Percentiles rank a stretch among this genome's conserved stretches.
These are phyloP conservation scores for Arachnomyces sp. DNA, from an alignment of 2,329 filamentous ascomycete genomes.

Conservation along the genomic window DNA sequence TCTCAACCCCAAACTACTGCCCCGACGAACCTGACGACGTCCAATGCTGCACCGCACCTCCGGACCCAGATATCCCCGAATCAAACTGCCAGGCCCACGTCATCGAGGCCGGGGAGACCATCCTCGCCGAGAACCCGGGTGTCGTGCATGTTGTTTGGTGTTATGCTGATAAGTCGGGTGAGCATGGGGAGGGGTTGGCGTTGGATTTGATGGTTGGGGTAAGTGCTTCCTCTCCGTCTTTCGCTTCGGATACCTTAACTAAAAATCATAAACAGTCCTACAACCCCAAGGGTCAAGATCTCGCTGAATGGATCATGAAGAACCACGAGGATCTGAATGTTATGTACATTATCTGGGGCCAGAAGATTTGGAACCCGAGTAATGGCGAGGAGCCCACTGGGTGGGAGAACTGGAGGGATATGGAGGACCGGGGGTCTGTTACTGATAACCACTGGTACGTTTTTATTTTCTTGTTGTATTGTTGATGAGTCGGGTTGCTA, in stretches of 20 bases:
- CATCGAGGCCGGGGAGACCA: constrained; percentile 14
- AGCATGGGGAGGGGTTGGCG: constrained; percentile 23
- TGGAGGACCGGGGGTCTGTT: constrained; percentile 36
- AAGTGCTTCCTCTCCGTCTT: constrained; percentile 8
- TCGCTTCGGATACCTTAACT: neutral
- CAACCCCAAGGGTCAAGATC: constrained; percentile 34
- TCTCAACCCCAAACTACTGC: constrained; percentile 28
- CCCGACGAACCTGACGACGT: constrained; percentile 18
- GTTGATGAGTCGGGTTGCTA: neutral
- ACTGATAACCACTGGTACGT: constrained; percentile 40
- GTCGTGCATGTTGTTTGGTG: constrained; percentile 17
- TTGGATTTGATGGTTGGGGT: constrained; percentile 27
- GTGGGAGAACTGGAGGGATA: constrained; percentile 38
- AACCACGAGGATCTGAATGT: constrained; percentile 35
- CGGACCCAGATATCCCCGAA: constrained; percentile 2
- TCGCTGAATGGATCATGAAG: constrained; percentile 45
- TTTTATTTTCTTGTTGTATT: constrained; percentile 7
- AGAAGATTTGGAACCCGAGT: constrained; percentile 40
- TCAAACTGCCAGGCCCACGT: constrained; percentile 15
- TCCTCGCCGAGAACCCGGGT: constrained; percentile 16
- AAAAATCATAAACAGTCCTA: constrained; percentile 20
- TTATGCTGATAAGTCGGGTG: constrained; percentile 12
- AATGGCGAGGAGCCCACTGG: constrained; percentile 27
- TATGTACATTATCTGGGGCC: constrained; percentile 47
- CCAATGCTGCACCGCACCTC: constrained; percentile 16